Percentiles rank a stretch among this genome's conserved stretches.
phyloP scores from a whole-genome alignment of 129 eudicot species.

The Solidago caesia region DNA sequence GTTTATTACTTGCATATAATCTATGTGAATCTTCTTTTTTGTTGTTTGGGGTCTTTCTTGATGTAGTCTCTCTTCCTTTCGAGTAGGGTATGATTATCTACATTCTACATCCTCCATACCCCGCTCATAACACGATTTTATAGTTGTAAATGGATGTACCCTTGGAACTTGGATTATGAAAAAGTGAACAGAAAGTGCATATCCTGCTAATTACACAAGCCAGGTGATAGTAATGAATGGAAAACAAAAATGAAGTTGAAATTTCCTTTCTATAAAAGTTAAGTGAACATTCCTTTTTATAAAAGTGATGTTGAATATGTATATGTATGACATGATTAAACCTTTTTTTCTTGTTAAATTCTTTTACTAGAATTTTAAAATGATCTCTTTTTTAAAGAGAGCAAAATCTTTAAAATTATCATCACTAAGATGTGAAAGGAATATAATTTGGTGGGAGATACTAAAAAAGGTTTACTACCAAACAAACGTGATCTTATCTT shows the following conservation, averaged over 20 bases:
- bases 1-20: conserved; percentile 12
- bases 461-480: conserved; percentile 17
- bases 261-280: too few relatives aligned
- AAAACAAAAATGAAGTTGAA: too few relatives aligned
- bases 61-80: too few relatives aligned
- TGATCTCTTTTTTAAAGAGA: not conserved
- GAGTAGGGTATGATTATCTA: too few relatives aligned
- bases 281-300: not conserved
- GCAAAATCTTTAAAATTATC: not conserved
- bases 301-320: not conserved
- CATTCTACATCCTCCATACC: too few relatives aligned
- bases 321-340: not conserved
- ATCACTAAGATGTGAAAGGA: conserved; percentile 13
- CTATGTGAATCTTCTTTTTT: not conserved
- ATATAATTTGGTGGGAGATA: conserved; percentile 21
- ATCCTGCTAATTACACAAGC: too few relatives aligned
- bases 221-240: too few relatives aligned
- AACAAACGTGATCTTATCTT: not conserved
- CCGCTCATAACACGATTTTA: too few relatives aligned
- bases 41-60: not conserved
- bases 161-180: too few relatives aligned
- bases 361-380: not conserved
- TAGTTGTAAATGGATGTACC: too few relatives aligned
- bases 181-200: too few relatives aligned
- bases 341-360: not conserved